A percentile compares a stretch with the other conserved stretches of the same genome.
phyloP scores from a whole-genome alignment of 306 rosid genomes.

The Quercus agrifolia region DNA sequence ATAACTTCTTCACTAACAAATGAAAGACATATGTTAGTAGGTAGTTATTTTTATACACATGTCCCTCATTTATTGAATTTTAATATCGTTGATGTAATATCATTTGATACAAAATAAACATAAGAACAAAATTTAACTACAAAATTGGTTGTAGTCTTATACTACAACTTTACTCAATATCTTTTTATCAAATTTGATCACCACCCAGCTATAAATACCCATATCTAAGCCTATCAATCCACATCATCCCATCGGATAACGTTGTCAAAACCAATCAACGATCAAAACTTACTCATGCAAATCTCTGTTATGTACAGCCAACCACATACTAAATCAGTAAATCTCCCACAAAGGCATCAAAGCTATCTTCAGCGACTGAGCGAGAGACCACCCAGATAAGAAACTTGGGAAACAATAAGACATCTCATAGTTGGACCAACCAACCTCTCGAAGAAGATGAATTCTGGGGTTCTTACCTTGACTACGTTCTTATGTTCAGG shows the following conservation, averaged over 20 bases:
- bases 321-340: neutral
- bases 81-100: too few species aligned
- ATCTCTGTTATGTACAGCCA: neutral
- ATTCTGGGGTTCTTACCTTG: slow-evolving; percentile 18
- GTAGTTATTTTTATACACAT: too few species aligned
- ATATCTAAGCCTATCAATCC: neutral
- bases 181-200: neutral
- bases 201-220: neutral
- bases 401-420: neutral
- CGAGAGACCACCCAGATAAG: neutral
- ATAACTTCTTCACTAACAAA: too few species aligned
- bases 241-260: neutral
- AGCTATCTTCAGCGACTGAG: neutral
- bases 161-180: too few species aligned
- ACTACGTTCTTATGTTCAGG: neutral
- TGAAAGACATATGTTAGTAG: too few species aligned
- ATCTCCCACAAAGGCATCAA: neutral
- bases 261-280: neutral
- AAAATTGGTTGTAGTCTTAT: too few species aligned
- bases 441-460: slow-evolving; percentile 19
- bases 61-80: too few species aligned
- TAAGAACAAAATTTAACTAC: too few species aligned
- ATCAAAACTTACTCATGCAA: neutral
- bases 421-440: neutral
- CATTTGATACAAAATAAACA: too few species aligned